phyloP scores from a whole-genome alignment of 1,284 basidiomycete genomes.

The Boletus hoseneyae region DNA sequence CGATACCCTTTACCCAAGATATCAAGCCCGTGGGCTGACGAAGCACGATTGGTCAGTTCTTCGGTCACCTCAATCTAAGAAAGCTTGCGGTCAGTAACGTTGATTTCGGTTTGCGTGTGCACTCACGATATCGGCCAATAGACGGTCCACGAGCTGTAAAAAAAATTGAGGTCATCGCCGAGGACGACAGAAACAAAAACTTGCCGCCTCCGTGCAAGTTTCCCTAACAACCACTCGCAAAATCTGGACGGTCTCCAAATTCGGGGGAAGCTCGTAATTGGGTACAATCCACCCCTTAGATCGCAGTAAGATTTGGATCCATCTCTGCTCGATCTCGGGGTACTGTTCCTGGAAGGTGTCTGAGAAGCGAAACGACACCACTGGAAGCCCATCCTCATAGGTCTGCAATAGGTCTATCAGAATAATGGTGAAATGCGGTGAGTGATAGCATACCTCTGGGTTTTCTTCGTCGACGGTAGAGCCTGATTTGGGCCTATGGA shows the following conservation, averaged over 20 bases:
- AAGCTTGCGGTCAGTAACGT: neutral
- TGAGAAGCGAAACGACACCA: constrained; percentile 89
- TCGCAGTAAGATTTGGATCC: constrained; percentile 83
- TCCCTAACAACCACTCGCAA: constrained; percentile 86
- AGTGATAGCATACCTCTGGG: constrained; percentile 46
- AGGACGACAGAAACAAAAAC: constrained; percentile 4
- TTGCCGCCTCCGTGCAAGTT: constrained; percentile 58
- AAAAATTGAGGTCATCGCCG: constrained; percentile 1
- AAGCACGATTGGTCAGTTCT: constrained; percentile 42
- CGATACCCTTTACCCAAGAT: constrained; percentile 35
- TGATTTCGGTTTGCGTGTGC: neutral
- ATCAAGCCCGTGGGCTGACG: constrained; percentile 51
- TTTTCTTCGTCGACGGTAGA: constrained; percentile 44
- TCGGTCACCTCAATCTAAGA: constrained; percentile 59
- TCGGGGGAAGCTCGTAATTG: constrained; percentile 80
- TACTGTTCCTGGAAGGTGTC: constrained; percentile 69
- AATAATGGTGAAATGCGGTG: constrained; percentile 4
- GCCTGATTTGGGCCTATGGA: constrained; percentile 46
- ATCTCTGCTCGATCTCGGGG: constrained; percentile 80
- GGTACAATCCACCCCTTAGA: constrained; percentile 86
- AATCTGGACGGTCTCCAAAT: constrained; percentile 68
- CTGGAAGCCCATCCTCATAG: constrained; percentile 81
- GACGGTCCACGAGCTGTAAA: constrained; percentile 56
- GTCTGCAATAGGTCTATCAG: constrained; percentile 35
- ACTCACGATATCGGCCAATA: constrained; percentile 61